These are phyloP conservation scores for Marasmius tenuissimus DNA, from an alignment of 1,284 basidiomycete genomes.

Conservation along the genomic window DNA sequence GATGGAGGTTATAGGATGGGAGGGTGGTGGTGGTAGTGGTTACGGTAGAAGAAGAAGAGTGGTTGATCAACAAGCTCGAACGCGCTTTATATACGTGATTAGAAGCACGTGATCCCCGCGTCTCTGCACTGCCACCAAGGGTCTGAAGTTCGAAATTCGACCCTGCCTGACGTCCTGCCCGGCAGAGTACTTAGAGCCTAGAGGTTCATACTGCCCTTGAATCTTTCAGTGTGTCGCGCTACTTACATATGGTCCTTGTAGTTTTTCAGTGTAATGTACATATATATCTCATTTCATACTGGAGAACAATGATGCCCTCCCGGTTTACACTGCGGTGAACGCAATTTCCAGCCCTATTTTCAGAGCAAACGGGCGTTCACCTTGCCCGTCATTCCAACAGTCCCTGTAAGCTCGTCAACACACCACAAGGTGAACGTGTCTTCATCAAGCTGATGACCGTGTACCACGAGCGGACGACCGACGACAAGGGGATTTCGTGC, in stretches of 20 bases:
- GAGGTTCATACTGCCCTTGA: no score
- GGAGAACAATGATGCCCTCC: no score
- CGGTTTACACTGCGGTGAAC: no score
- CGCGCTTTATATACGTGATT: not conserved
- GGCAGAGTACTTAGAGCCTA: no score
- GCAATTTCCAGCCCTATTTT: not conserved
- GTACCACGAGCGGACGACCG: slow-evolving; percentile 54
- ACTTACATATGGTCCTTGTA: no score
- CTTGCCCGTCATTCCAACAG: slow-evolving; percentile 73
- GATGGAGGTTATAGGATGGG: not conserved
- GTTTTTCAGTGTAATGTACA: no score
- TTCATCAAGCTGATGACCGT: slow-evolving; percentile 46
- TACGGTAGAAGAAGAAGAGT: not conserved
- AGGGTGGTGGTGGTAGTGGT: not conserved
- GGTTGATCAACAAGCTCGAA: not conserved
- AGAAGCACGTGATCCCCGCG: not conserved
- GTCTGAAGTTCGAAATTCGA: no score
- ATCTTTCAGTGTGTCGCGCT: no score
- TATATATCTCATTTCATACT: no score
- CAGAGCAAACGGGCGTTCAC: slow-evolving; percentile 17
- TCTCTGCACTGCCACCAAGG: not conserved
- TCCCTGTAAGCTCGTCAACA: slow-evolving; percentile 48
- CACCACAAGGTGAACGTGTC: slow-evolving; percentile 51
- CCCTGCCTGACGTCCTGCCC: no score
- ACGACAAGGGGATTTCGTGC: slow-evolving; percentile 76